Conservation (phyloP, 2,329 filamentous ascomycete species). For the Harringtonia lauricola region DNA sequence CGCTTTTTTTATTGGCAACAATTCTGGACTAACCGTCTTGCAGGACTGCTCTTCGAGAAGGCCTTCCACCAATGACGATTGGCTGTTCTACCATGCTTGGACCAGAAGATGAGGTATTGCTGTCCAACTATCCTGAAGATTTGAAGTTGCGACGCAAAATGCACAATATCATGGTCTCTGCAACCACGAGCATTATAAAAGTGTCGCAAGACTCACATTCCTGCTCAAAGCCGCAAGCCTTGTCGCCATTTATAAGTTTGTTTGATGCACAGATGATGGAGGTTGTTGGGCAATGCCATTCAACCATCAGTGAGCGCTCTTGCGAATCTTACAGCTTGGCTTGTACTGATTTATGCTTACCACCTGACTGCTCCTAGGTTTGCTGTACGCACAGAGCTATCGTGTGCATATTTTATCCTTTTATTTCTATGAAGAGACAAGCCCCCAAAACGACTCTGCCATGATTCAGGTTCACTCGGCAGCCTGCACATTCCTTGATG, state of each 20-base stretch:
- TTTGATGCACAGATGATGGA: slow-evolving; percentile 7
- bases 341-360: too few species aligned
- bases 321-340: not conserved
- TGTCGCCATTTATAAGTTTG: slow-evolving; percentile 4
- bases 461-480: slow-evolving; percentile 36
- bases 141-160: not conserved
- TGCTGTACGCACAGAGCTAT: slow-evolving; percentile 33
- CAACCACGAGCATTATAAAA: slow-evolving; percentile 4
- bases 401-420: slow-evolving; percentile 36
- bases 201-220: not conserved
- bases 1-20: not conserved
- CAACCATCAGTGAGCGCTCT: slow-evolving; percentile 1
- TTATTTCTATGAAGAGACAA: slow-evolving; percentile 38
- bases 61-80: not conserved
- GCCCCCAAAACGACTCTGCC: slow-evolving; percentile 26
- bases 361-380: not conserved
- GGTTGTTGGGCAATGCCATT: not conserved
- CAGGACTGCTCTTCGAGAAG: not conserved
- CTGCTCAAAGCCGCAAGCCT: not conserved
- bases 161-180: slow-evolving; percentile 7
- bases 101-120: not conserved
- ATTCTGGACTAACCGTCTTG: not conserved
- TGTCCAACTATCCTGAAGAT: not conserved
- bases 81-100: not conserved
- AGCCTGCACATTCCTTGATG: slow-evolving; percentile 31